Conservation (phyloP, 176 grass and related monocot species). For the Raddia distichophylla region DNA sequence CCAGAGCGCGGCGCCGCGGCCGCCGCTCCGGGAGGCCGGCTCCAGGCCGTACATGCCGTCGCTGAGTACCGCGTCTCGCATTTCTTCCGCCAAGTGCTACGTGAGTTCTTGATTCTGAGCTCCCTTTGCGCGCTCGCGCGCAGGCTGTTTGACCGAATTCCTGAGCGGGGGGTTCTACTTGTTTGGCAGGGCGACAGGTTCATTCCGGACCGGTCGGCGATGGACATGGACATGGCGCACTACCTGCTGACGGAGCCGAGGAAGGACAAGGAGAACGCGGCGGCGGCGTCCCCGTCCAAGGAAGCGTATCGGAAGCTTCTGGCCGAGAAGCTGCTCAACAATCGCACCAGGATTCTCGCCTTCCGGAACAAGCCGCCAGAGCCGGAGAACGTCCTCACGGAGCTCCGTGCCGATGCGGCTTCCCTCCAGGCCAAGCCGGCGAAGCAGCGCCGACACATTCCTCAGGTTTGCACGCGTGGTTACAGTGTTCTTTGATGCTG, state of each 20-base stretch:
- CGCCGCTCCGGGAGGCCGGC: conserved; percentile 45
- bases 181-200: conserved; percentile 67
- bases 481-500: neutral
- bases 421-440: conserved; percentile 43
- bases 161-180: conserved; percentile 26
- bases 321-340: conserved; percentile 60
- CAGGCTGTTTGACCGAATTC: conserved; percentile 29
- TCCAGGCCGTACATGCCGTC: conserved; percentile 63
- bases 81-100: conserved; percentile 38
- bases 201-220: conserved; percentile 53
- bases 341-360: conserved; percentile 60
- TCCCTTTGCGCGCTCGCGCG: neutral
- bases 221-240: conserved; percentile 71
- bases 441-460: conserved; percentile 51
- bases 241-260: conserved; percentile 65
- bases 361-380: conserved; percentile 60
- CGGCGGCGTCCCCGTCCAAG: conserved; percentile 40
- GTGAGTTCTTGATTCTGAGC: conserved; percentile 28
- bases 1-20: conserved; percentile 5
- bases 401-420: conserved; percentile 36
- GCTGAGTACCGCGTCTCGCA: conserved; percentile 34
- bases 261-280: conserved; percentile 53
- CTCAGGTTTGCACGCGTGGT: conserved; percentile 37
- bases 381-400: conserved; percentile 32
- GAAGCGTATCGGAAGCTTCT: conserved; percentile 59